Base-by-base conservation (phyloP, 192 early-diverging fungal genomes). In the Coemansia sp. region DNA sequence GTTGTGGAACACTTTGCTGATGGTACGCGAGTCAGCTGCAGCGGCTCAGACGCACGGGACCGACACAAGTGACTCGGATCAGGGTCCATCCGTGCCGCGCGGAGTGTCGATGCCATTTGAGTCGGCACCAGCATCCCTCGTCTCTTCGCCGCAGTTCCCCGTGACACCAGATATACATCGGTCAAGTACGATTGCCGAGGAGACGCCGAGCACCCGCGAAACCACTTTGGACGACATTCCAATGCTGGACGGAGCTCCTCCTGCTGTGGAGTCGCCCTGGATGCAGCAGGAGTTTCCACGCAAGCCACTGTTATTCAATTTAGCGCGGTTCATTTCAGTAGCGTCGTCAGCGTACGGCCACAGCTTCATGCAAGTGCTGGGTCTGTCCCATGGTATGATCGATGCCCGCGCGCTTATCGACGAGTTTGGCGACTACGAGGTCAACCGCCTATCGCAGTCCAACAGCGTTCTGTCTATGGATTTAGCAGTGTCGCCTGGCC, bases 321-420 rank as follows among this genome's bases (percentile, higher is more conserved):
- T 93, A 59, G 87, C 88, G 16, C 87, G 91, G 44, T 93, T 90
- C 46, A 88, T 91, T 64, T 83, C 89, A 3, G 86, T 91, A 43
- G 88, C 91, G 3, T 91, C 90, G 7, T 88, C 90, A 24, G 89
- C 88, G 5, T 93, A 93, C 42, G 91, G 91, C 9, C 86, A 89
- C 46, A 87, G 86, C 20, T 93, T 93, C 61, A 91, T 93, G 91
- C 86, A 87, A 44, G 89, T 91, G 3, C 70, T 91, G 16, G 91
- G 91, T 12, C 86, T 93, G 12, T 70, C 62, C 44, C 64, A 72
- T 65, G 72, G 74, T 0, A 60, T 73, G 61, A 77, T 85, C 27
- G 82, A 85, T 59, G 74, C 75, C 0, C 71, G 74, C 5, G 82
- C 82, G n/a, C 65, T 85, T 29, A 74, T 85, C 46, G 82, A 76